A percentile compares a stretch with the other conserved stretches of the same genome.
Conservation (phyloP, 2,329 filamentous ascomycete genomes). For the Paecilomyces sp. region DNA sequence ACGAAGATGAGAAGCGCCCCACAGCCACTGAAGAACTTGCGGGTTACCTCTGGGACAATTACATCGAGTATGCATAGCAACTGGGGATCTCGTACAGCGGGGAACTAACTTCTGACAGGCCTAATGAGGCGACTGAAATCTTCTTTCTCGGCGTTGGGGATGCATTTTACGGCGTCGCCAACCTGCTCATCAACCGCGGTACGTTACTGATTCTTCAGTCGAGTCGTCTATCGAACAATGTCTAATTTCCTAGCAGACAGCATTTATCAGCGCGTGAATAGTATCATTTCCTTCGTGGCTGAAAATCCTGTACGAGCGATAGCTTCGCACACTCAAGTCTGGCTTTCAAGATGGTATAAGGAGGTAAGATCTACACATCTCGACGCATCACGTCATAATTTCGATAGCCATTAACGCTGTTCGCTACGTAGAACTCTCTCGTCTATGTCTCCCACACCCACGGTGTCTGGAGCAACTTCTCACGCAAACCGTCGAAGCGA, state of each 20-base stretch:
- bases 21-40: conserved; percentile 61
- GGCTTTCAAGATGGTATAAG: conserved; percentile 73
- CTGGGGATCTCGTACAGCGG: background rate
- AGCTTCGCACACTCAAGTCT: conserved; percentile 65
- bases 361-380: conserved; percentile 35
- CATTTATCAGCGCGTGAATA: conserved; percentile 61
- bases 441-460: conserved; percentile 73
- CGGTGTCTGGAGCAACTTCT: conserved; percentile 63
- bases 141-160: conserved; percentile 87
- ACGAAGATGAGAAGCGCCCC: conserved; percentile 45
- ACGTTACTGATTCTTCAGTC: conserved; percentile 15
- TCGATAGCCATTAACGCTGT: background rate
- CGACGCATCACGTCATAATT: background rate
- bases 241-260: conserved; percentile 30
- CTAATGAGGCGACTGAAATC: conserved; percentile 61
- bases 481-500: conserved; percentile 48
- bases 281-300: conserved; percentile 74
- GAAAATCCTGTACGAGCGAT: conserved; percentile 68
- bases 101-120: conserved; percentile 32
- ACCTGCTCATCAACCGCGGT: conserved; percentile 73
- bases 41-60: conserved; percentile 93
- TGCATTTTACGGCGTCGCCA: conserved; percentile 74
- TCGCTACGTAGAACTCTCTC: conserved; percentile 51
- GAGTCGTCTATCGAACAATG: background rate
- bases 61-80: conserved; percentile 58